These are phyloP conservation scores for Lasiosphaeriaceae sp. DNA, from an alignment of 495 filamentous ascomycete species.

Conservation along the genomic window DNA sequence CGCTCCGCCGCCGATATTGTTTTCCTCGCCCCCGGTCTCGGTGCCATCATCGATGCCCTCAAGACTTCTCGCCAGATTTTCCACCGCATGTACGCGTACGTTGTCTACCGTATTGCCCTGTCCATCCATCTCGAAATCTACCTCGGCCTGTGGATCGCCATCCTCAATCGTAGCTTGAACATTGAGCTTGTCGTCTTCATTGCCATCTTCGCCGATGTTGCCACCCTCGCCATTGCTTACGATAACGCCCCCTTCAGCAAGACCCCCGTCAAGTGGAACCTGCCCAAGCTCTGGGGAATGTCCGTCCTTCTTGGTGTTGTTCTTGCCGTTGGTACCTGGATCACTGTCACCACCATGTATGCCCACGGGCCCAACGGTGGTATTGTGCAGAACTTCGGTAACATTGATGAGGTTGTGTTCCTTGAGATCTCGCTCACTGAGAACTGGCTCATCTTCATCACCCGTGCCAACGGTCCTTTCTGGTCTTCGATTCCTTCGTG, in stretches of 20 bases:
- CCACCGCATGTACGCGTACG: slow-evolving; percentile 96
- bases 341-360: slow-evolving; percentile 75
- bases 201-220: slow-evolving; percentile 92
- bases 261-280: slow-evolving; percentile 89
- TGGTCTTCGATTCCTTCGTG: slow-evolving; percentile 81
- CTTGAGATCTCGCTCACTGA: slow-evolving; percentile 86
- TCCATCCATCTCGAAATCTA: slow-evolving; percentile 88
- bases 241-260: slow-evolving; percentile 87
- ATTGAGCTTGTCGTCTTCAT: slow-evolving; percentile 87
- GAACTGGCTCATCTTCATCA: slow-evolving; percentile 97
- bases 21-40: slow-evolving; percentile 85
- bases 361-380: slow-evolving; percentile 63
- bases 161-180: slow-evolving; percentile 77
- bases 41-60: slow-evolving; percentile 87
- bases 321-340: slow-evolving; percentile 79
- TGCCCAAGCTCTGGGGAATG: slow-evolving; percentile 90
- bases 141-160: slow-evolving; percentile 86
- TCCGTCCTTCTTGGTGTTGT: slow-evolving; percentile 77
- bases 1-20: slow-evolving; percentile 92
- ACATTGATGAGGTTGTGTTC: slow-evolving; percentile 78
- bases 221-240: slow-evolving; percentile 89
- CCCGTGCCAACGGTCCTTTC: slow-evolving; percentile 78
- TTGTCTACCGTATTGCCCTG: slow-evolving; percentile 91
- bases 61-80: slow-evolving; percentile 95
- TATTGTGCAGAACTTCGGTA: slow-evolving; percentile 84